Evolutionary conservation across 805 yeast genomes (phyloP).

Genomic region (Spathaspora passalidarum): DNA sequence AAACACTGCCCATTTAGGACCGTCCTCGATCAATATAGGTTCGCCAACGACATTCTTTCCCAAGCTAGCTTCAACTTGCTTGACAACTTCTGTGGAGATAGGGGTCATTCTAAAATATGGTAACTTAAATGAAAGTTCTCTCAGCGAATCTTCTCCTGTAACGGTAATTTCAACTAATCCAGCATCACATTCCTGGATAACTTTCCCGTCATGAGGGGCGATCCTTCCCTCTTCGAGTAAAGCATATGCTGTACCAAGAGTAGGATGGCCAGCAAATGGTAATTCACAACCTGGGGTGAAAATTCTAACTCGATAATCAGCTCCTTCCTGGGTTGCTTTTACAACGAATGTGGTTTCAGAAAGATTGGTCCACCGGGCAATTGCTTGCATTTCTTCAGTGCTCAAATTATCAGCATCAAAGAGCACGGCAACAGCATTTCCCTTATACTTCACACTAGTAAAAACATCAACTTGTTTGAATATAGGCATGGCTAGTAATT

Average conservation of each 20-base stretch:
- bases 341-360: constrained; percentile 56
- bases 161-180: constrained; percentile 39
- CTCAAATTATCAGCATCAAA: constrained; percentile 38
- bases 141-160: constrained; percentile 9
- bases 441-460: constrained; percentile 36
- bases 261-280: constrained; percentile 68
- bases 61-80: constrained; percentile 9
- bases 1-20: constrained; percentile 46
- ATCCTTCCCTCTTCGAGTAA: constrained; percentile 36
- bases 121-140: constrained; percentile 25
- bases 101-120: constrained; percentile 15
- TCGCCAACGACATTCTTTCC: constrained; percentile 9
- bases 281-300: constrained; percentile 47
- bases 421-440: constrained; percentile 57
- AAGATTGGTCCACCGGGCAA: constrained; percentile 59
- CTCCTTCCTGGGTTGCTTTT: constrained; percentile 34
- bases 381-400: constrained; percentile 39
- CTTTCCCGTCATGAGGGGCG: constrained; percentile 19
- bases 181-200: constrained; percentile 44
- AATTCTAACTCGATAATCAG: constrained; percentile 50
- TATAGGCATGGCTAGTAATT: constrained; percentile 5
- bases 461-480: constrained; percentile 44
- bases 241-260: constrained; percentile 51
- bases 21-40: constrained; percentile 36
- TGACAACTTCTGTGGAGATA: constrained; percentile 8